Evolutionary conservation across 495 filamentous ascomycete genomes (phyloP).

Genomic region (Talaromyces trachyspermus): DNA sequence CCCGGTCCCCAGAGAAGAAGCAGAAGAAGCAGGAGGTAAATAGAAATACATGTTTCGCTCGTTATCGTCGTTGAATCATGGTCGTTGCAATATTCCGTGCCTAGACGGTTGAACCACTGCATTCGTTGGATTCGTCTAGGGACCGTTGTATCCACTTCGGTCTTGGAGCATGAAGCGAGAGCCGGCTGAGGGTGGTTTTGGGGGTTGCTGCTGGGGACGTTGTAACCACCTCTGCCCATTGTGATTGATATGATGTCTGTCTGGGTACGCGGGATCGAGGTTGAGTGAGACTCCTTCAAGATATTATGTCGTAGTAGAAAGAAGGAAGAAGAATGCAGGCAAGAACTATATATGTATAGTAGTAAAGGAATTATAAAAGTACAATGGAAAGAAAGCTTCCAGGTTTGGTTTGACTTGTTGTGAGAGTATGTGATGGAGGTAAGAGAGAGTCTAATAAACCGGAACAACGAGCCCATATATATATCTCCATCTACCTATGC

Average conservation of each 20-base stretch:
- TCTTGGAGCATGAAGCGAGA: conserved; percentile 24
- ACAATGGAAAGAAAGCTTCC: no score
- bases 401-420: no score
- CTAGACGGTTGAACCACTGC: conserved; percentile 1
- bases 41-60: conserved; percentile 2
- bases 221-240: conserved; percentile 24
- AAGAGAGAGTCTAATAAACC: no score
- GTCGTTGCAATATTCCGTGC: conserved; percentile 20
- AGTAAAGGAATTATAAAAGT: no score
- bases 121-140: conserved; percentile 26
- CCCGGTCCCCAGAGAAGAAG: background rate
- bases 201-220: conserved; percentile 13
- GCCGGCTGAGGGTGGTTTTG: conserved; percentile 4
- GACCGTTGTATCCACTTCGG: conserved; percentile 50
- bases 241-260: background rate
- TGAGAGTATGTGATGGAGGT: no score
- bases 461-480: no score
- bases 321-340: no score
- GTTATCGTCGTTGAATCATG: conserved; percentile 25
- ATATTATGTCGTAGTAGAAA: background rate
- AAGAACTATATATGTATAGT: no score
- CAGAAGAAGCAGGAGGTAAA: conserved; percentile 10
- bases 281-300: background rate
- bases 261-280: background rate
- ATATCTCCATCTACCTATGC: no score